Conservation (phyloP, 768 basidiomycete genomes). For the Mycena maculata region DNA sequence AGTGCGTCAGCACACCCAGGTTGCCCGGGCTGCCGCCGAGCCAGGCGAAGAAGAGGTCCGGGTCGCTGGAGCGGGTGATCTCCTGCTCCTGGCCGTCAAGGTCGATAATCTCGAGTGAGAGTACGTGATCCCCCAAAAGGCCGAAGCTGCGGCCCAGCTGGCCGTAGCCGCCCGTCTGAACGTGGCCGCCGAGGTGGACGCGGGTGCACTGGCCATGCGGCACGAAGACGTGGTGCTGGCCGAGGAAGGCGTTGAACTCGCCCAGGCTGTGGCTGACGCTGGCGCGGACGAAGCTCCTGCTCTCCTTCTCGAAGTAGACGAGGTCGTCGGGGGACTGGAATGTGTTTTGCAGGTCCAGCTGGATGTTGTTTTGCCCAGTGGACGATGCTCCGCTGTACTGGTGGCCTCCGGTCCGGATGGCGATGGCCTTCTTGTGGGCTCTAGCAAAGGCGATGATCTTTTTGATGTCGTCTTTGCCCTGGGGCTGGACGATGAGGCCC, state of each 20-base stretch:
- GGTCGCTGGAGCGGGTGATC: conserved; percentile 21
- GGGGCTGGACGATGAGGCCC: conserved; percentile 26
- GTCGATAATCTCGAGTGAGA: conserved; percentile 26
- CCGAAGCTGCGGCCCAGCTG: conserved; percentile 30
- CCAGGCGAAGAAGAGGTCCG: conserved; percentile 26
- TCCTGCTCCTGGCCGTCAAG: conserved; percentile 20
- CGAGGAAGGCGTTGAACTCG: conserved; percentile 26
- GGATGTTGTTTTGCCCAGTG: conserved; percentile 17
- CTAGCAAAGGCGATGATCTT: conserved; percentile 11
- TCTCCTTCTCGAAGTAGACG: conserved; percentile 18
- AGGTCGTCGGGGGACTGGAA: conserved; percentile 25
- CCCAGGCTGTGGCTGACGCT: conserved; percentile 29
- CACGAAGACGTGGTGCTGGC: conserved; percentile 21
- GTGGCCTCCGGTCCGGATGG: conserved; percentile 28
- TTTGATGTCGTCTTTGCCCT: conserved; percentile 23
- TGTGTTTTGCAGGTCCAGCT: conserved; percentile 17
- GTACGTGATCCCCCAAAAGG: conserved; percentile 20
- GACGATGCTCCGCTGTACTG: conserved; percentile 32
- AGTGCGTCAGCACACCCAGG: conserved; percentile 25
- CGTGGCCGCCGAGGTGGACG: conserved; percentile 25
- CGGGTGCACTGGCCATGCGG: conserved; percentile 25
- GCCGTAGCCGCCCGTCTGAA: conserved; percentile 26
- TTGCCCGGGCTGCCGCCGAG: conserved; percentile 27
- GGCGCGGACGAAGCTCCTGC: conserved; percentile 20
- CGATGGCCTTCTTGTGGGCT: conserved; percentile 19